Evolutionary conservation across 441 rosid genomes (phyloP).

Genomic region (Iberis amara): DNA sequence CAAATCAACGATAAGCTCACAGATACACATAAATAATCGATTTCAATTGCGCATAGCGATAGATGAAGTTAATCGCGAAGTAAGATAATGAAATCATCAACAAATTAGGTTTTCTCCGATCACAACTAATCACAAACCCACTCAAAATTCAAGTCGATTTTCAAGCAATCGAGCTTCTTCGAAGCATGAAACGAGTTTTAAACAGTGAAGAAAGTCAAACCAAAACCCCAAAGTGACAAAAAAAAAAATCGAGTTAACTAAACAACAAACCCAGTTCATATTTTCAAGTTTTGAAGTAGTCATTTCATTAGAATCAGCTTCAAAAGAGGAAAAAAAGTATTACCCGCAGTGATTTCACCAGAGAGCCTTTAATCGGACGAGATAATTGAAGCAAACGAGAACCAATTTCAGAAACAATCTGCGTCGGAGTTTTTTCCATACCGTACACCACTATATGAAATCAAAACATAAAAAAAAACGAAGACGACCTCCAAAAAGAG

Average conservation of each 20-base stretch:
- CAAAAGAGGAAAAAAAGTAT: neutral
- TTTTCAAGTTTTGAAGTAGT: neutral
- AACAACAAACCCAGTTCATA: constrained; percentile 2
- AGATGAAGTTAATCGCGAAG: constrained; percentile 2
- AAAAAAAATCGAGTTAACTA: neutral
- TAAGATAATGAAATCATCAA: neutral
- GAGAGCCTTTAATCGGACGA: constrained; percentile 63
- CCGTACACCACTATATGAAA: neutral
- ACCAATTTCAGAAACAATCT: constrained; percentile 53
- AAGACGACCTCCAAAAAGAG: too few species aligned
- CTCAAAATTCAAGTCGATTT: neutral
- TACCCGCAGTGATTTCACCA: constrained; percentile 75
- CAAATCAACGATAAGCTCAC: constrained; percentile 3
- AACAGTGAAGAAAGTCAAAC: neutral
- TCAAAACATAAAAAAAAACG: neutral
- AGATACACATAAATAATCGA: constrained; percentile 1
- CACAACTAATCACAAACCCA: constrained; percentile 2
- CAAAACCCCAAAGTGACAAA: constrained; percentile 4
- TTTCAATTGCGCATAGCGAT: neutral
- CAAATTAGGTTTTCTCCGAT: neutral
- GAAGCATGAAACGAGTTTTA: neutral
- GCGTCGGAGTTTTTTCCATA: constrained; percentile 55
- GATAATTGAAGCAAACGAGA: constrained; percentile 44
- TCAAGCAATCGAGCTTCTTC: neutral
- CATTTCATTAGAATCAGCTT: neutral